Base-by-base conservation (phyloP, 805 yeast genomes). In the Danielia oregonensis region DNA sequence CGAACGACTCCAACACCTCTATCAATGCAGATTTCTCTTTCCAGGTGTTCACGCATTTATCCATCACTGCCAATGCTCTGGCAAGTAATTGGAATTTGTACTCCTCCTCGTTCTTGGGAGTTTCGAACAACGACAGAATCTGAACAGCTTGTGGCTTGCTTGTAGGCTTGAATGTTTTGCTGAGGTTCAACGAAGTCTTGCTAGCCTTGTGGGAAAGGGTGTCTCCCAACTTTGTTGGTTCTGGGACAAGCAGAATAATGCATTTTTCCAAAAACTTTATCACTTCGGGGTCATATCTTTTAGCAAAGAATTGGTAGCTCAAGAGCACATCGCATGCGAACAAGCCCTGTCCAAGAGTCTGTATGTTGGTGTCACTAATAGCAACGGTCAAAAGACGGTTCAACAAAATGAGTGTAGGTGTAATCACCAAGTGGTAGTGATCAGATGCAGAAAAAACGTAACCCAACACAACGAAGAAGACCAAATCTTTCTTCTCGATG, bases 381-480 rank as follows among this genome's bases (percentile, higher is more conserved):
- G 70, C 68, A 14, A 74, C 48, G n/a, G 26, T 16, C 36, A 91
- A 61, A 10, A 77, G 66, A 57, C 86, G 91, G 31, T 82, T 75
- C 67, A 87, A 77, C 25, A 86, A 61, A 22, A 93, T 73, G 19
- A 77, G 64, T 2, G 91, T 73, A 3, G 97, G 96, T 0, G 96
- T 89, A 4, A 81, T 89, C 8, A 93, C 83, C 39, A 88, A 69
- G 66, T 93, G 98, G 61, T 85, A 91, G 54, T 87, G 89, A 66
- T 93, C 99, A 0, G 98, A 93, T 1, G 97, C 87, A 0, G 98
- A 89, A 54, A 84, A 93, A 4, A 88, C 55, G 35, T 72, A 67
- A 5, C 97, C 97, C 37, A 89, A 69, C 4, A 87, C 49, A 0
- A 79, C 68, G 51, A 82, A 85, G 40, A 83, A 75, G 5, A 86